Base-by-base conservation (phyloP, 352 stramenopile species). In the Phytophthora syringae region DNA sequence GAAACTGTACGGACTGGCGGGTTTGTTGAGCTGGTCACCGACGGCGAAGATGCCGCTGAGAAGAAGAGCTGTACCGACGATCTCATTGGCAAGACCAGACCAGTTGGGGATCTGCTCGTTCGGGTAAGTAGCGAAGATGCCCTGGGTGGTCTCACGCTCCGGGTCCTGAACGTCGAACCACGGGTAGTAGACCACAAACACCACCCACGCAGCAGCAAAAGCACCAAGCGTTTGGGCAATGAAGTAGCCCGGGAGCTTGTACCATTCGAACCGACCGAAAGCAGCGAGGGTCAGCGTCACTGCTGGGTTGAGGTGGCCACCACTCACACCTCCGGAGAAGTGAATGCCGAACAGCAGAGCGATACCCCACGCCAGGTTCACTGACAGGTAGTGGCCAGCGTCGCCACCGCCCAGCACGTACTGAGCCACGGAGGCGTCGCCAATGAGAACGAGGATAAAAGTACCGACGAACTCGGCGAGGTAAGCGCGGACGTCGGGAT, bases 401-500 rank as follows among this genome's bases (percentile, higher is more conserved):
- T 57, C 64, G 6, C 69, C 73, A 4, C 77, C 55, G 15, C 72
- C 78, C 10, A 90, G 64, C 15, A 75, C 68, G 7, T 83, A 76
- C 64, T 90, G 77, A 0, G 77, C 72, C 12, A 86, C 79, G 15
- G 81, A 78, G 10, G 77, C 82, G 13, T 81, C 65, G 21, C 82
- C 82, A 58, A 90, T 87, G 7, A 70, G 56, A 32, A 90, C 69
- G n/a, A 90, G 65, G 43, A 88, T 76, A 52, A 90, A 88, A 9
- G 78, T 87, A 37, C 73, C 78, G 16, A 90, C 60, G 54, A 85
- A 86, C 44, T 89, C 79, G 1, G 77, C 80, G 13, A 89, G 57
- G 56, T 79, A 89, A 44, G 82, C 79, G 18, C 80, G 78, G 18
- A 85, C 10, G 34, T 85, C 59, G 2, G 69, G 62, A 27, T 76